phyloP scores from a whole-genome alignment of 2,329 filamentous ascomycete species.

The Aspergillus intermedius region DNA sequence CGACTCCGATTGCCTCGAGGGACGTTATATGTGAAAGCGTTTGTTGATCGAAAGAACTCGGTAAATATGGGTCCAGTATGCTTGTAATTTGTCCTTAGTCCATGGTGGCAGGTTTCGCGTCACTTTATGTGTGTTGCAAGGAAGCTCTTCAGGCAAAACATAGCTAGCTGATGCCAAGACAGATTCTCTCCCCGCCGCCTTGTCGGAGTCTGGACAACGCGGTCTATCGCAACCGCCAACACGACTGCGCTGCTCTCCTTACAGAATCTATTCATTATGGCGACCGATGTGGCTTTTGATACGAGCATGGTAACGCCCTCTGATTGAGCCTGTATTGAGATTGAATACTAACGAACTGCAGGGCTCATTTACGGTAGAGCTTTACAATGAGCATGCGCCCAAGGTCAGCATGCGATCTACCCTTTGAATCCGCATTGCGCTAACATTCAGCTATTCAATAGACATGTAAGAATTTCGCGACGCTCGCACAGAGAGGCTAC shows the following conservation, averaged over 20 bases:
- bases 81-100: background rate
- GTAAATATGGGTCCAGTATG: background rate
- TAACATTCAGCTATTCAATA: constrained; percentile 26
- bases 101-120: constrained; percentile 3
- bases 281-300: constrained; percentile 71
- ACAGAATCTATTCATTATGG: constrained; percentile 47
- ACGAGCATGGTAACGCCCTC: constrained; percentile 67
- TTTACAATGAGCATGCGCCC: constrained; percentile 84
- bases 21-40: background rate
- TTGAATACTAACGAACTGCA: constrained; percentile 32
- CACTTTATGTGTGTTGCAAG: background rate
- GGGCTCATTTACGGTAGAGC: constrained; percentile 80
- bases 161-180: constrained; percentile 16
- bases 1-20: constrained; percentile 1
- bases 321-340: background rate
- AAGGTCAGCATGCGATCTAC: constrained; percentile 38
- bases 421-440: background rate
- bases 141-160: background rate
- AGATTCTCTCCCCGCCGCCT: constrained; percentile 8
- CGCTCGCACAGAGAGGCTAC: constrained; percentile 74
- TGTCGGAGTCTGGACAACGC: background rate
- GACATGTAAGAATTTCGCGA: constrained; percentile 81
- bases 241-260: background rate
- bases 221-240: background rate
- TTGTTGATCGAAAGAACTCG: background rate